These are phyloP conservation scores for Selaginella tamariscina DNA, from an alignment of 75 land plant genomes.

Conservation along the genomic window DNA sequence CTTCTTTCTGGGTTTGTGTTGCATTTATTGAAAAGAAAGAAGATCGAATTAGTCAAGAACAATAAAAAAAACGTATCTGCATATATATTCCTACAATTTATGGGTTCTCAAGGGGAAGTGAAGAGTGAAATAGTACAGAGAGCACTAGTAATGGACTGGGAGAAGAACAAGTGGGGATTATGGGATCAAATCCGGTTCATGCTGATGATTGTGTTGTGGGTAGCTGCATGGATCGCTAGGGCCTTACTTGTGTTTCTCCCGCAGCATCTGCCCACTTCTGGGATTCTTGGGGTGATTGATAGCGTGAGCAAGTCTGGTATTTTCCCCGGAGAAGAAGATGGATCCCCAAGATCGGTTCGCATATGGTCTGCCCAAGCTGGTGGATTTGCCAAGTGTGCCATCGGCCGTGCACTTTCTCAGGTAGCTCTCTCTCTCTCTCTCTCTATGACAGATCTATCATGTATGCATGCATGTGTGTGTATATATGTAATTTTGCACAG, in stretches of 20 bases:
- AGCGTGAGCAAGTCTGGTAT: constrained; percentile 11
- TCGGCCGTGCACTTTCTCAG: constrained; percentile 9
- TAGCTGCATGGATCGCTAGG: constrained; percentile 17
- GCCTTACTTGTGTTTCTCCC: constrained; percentile 17
- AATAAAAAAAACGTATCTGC: no score
- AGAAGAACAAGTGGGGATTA: neutral
- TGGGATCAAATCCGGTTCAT: constrained; percentile 19
- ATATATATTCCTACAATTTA: no score
- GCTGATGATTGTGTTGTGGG: constrained; percentile 18
- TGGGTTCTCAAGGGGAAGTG: neutral
- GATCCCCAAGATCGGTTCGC: neutral
- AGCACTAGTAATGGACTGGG: neutral
- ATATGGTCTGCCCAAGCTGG: neutral
- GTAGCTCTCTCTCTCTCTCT: neutral
- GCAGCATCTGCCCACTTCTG: constrained; percentile 2
- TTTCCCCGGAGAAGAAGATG: neutral
- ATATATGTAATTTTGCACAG: no score
- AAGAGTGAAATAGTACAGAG: neutral
- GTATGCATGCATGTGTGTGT: no score
- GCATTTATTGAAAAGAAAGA: no score
- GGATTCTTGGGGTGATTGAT: neutral
- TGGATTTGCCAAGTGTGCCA: constrained; percentile 3
- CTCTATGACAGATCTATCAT: no score
- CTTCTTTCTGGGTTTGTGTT: no score
- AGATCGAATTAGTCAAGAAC: no score